Conservation (phyloP, 352 stramenopile genomes). For the Phytophthora niederhauseri region DNA sequence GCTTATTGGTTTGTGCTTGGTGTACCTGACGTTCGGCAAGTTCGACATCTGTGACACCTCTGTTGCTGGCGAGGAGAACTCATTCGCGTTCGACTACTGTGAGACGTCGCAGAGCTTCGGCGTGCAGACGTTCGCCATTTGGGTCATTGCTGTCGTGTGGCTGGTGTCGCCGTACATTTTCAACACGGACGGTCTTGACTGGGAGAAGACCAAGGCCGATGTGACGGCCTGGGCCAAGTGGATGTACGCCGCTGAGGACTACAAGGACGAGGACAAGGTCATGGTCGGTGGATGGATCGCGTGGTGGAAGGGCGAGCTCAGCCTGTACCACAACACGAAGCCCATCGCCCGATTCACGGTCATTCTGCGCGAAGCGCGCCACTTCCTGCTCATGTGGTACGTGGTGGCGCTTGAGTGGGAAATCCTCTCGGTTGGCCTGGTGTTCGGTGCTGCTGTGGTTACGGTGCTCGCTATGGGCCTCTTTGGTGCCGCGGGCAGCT, state of each 20-base stretch:
- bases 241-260: constrained; percentile 81
- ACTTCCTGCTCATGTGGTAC: constrained; percentile 89
- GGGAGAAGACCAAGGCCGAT: constrained; percentile 86
- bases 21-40: constrained; percentile 76
- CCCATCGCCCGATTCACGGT: constrained; percentile 78
- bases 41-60: constrained; percentile 66
- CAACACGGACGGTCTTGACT: constrained; percentile 87
- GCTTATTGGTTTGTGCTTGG: constrained; percentile 70
- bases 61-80: constrained; percentile 47
- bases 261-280: constrained; percentile 63
- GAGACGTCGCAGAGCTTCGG: constrained; percentile 77
- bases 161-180: constrained; percentile 83
- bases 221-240: constrained; percentile 74
- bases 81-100: constrained; percentile 67
- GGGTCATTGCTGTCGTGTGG: constrained; percentile 77
- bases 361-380: constrained; percentile 73
- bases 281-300: constrained; percentile 80
- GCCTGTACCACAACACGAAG: constrained; percentile 73
- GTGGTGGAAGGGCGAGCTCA: constrained; percentile 85
- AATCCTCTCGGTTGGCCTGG: constrained; percentile 53
- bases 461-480: constrained; percentile 68
- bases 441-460: constrained; percentile 57
- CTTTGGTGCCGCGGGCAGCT: constrained; percentile 38
- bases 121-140: constrained; percentile 84
- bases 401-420: constrained; percentile 77